phyloP scores from a whole-genome alignment of 768 basidiomycete species.

The Trametes meyenii region DNA sequence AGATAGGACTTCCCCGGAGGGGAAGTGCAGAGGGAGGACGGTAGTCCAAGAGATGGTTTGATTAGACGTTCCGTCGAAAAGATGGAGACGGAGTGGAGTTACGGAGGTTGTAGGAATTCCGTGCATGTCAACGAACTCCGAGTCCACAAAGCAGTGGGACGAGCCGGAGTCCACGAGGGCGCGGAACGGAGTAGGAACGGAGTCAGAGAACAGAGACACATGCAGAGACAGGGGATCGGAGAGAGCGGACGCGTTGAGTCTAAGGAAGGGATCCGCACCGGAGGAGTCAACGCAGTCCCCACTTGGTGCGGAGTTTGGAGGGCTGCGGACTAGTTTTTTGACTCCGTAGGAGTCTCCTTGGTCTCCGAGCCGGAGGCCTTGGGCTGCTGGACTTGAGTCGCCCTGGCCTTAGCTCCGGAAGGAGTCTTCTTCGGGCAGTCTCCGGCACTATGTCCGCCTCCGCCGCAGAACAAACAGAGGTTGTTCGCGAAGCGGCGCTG shows the following conservation, averaged over 20 bases:
- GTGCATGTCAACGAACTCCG: background rate
- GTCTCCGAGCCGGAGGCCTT: background rate
- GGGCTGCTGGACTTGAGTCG: background rate
- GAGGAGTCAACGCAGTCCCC: background rate
- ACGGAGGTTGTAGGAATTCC: background rate
- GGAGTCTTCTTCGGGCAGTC: background rate
- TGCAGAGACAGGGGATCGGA: no score
- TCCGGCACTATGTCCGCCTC: background rate
- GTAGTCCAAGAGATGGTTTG: background rate
- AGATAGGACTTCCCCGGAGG: slow-evolving; percentile 2
- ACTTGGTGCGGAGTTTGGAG: background rate
- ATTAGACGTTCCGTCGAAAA: slow-evolving; percentile 8
- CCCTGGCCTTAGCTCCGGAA: background rate
- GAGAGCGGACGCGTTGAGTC: background rate
- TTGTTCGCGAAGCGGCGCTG: background rate
- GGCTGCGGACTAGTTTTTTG: background rate
- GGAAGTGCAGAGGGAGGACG: slow-evolving; percentile 1
- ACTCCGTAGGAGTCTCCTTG: background rate
- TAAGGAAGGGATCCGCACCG: background rate
- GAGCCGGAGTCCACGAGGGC: background rate
- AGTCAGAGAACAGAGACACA: background rate
- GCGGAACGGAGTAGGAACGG: background rate
- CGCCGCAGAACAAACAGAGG: background rate
- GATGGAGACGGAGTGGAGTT: background rate
- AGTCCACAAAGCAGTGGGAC: slow-evolving; percentile 3